Evolutionary conservation across 2,329 filamentous ascomycete genomes (phyloP).

Genomic region (Spiromastix sp.): DNA sequence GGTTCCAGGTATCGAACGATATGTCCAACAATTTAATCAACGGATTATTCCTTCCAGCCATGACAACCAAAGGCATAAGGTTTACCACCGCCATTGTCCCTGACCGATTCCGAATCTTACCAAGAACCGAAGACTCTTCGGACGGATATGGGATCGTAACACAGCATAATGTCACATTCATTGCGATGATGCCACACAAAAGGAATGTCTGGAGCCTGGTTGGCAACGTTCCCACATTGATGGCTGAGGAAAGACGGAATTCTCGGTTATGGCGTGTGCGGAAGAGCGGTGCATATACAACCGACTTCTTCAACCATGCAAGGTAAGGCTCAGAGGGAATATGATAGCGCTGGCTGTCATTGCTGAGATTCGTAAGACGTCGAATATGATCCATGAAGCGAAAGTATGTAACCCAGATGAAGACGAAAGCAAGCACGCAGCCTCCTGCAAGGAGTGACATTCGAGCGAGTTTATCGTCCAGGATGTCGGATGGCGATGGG

Average conservation of each 20-base stretch:
- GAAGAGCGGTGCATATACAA: conserved; percentile 42
- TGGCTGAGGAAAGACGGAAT: conserved; percentile 31
- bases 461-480: conserved; percentile 47
- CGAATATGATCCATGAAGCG: conserved; percentile 58
- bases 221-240: conserved; percentile 37
- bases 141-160: conserved; percentile 32
- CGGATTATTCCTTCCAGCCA: conserved; percentile 29
- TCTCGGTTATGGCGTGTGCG: conserved; percentile 35
- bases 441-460: conserved; percentile 57
- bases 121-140: conserved; percentile 23
- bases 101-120: conserved; percentile 33
- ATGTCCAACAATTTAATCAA: conserved; percentile 25
- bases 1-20: conserved; percentile 29
- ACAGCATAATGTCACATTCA: conserved; percentile 42
- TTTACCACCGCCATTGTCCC: conserved; percentile 28
- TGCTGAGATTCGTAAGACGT: conserved; percentile 63
- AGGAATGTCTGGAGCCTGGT: conserved; percentile 36
- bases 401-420: conserved; percentile 56
- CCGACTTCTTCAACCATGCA: conserved; percentile 59
- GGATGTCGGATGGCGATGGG: conserved; percentile 7
- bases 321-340: conserved; percentile 45
- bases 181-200: conserved; percentile 29
- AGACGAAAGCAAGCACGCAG: conserved; percentile 50
- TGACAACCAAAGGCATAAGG: conserved; percentile 27
- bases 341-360: conserved; percentile 73